A percentile compares a stretch with the other conserved stretches of the same genome.
These are phyloP conservation scores for Pontederia crassipes DNA, from an alignment of 176 grass and related monocot genomes.

Conservation along the genomic window DNA sequence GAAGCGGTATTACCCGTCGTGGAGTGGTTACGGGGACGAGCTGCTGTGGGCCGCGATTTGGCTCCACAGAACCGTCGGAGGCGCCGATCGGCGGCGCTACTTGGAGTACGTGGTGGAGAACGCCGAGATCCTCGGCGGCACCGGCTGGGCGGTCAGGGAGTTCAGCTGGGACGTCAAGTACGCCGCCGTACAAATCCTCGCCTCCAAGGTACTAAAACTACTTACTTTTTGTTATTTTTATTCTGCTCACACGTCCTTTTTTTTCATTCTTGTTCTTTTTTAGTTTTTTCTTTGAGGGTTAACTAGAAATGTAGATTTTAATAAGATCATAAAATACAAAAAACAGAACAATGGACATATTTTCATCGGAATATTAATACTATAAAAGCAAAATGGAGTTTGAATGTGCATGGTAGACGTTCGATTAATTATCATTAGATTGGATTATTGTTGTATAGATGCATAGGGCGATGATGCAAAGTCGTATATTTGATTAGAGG, in stretches of 20 bases:
- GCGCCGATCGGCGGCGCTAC: background rate
- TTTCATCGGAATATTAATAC: too few species aligned
- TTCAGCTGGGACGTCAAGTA: constrained; percentile 14
- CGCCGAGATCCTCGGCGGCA: background rate
- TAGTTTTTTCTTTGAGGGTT: too few species aligned
- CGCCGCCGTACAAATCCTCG: constrained; percentile 2
- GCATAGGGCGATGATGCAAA: too few species aligned
- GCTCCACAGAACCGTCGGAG: background rate
- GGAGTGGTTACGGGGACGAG: constrained; percentile 8
- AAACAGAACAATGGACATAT: too few species aligned
- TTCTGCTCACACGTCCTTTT: background rate
- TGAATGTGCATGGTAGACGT: too few species aligned
- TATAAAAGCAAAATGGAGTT: too few species aligned
- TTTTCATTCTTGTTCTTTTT: too few species aligned
- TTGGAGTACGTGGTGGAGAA: constrained; percentile 4
- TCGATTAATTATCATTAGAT: too few species aligned
- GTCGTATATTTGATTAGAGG: too few species aligned
- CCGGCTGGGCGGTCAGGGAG: background rate
- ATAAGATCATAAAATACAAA: too few species aligned
- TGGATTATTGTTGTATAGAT: too few species aligned
- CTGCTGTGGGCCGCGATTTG: constrained; percentile 12
- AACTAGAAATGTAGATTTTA: too few species aligned
- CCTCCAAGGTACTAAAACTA: background rate
- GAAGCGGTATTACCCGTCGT: background rate
- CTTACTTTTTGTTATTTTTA: background rate